These are phyloP conservation scores for Geotrichum candidum DNA, from an alignment of 1,139 yeast genomes.

Conservation along the genomic window DNA sequence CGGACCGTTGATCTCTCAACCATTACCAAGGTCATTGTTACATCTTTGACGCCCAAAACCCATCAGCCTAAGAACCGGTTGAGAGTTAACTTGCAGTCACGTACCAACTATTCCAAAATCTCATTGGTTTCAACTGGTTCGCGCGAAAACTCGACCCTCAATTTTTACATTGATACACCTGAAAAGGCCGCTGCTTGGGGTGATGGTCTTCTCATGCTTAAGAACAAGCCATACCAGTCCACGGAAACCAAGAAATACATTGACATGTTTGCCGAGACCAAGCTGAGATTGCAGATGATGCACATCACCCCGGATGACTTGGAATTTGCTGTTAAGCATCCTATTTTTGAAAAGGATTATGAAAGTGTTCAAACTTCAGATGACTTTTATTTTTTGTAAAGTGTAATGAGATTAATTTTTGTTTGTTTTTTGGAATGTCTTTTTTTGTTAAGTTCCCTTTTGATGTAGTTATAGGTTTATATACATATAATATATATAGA, in stretches of 20 bases:
- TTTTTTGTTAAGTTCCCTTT: background rate
- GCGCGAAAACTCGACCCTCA: slow-evolving; percentile 35
- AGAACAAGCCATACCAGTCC: slow-evolving; percentile 42
- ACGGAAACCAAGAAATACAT: slow-evolving; percentile 56
- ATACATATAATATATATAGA: too few species aligned
- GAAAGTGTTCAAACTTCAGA: slow-evolving; percentile 23
- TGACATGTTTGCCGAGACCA: slow-evolving; percentile 49
- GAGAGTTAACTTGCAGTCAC: slow-evolving; percentile 26
- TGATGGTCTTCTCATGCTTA: slow-evolving; percentile 68
- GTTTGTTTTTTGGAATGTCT: background rate
- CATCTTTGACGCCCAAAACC: slow-evolving; percentile 22
- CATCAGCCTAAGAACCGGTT: slow-evolving; percentile 23
- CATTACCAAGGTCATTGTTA: slow-evolving; percentile 26
- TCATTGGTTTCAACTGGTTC: slow-evolving; percentile 25
- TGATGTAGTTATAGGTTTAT: too few species aligned
- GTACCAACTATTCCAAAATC: slow-evolving; percentile 29
- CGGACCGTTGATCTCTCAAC: slow-evolving; percentile 26
- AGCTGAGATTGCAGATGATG: slow-evolving; percentile 61
- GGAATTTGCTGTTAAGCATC: slow-evolving; percentile 27
- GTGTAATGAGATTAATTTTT: background rate
- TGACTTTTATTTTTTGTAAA: slow-evolving; percentile 27
- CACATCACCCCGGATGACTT: slow-evolving; percentile 42
- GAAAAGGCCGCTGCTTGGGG: slow-evolving; percentile 71
- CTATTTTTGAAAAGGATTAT: slow-evolving; percentile 7
- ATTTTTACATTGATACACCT: slow-evolving; percentile 65